phyloP scores from a whole-genome alignment of 2,329 filamentous ascomycete genomes.

The Hypomyces perniciosus region DNA sequence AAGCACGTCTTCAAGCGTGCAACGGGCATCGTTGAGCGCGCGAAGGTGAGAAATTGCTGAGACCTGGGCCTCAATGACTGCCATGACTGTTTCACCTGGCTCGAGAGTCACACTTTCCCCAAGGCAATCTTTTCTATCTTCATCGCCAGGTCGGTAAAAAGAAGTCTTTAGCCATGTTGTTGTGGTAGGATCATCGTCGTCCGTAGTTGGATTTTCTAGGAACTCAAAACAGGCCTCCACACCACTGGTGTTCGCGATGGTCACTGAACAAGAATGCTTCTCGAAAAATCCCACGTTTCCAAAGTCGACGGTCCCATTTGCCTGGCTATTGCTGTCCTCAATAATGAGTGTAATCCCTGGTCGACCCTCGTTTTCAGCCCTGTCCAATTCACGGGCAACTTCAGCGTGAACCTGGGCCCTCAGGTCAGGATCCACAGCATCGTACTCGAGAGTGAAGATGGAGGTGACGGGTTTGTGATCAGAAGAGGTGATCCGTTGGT shows the following conservation, averaged over 20 bases:
- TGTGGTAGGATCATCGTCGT: constrained; percentile 30
- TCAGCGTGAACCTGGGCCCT: constrained; percentile 81
- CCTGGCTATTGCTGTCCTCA: constrained; percentile 46
- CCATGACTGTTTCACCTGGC: constrained; percentile 75
- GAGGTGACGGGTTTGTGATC: constrained; percentile 92
- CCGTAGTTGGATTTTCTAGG: constrained; percentile 59
- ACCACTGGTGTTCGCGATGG: constrained; percentile 86
- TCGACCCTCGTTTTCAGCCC: constrained; percentile 83
- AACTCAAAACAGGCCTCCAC: constrained; percentile 76
- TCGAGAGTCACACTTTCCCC: constrained; percentile 60
- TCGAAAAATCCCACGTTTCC: constrained; percentile 67
- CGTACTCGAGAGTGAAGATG: constrained; percentile 77
- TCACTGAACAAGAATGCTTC: constrained; percentile 61
- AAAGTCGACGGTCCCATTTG: constrained; percentile 63
- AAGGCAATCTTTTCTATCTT: constrained; percentile 24
- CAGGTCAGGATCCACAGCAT: constrained; percentile 77
- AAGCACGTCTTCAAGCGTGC: constrained; percentile 74
- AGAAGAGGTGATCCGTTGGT: constrained; percentile 84
- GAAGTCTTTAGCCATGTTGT: constrained; percentile 63
- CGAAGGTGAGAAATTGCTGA: constrained; percentile 57
- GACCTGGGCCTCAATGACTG: constrained; percentile 63
- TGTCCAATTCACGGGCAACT: constrained; percentile 80
- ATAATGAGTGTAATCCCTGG: constrained; percentile 79
- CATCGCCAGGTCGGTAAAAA: constrained; percentile 45
- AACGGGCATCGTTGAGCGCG: constrained; percentile 62